phyloP scores from a whole-genome alignment of 2,329 filamentous ascomycete genomes.

The Colletotrichum trifolii region DNA sequence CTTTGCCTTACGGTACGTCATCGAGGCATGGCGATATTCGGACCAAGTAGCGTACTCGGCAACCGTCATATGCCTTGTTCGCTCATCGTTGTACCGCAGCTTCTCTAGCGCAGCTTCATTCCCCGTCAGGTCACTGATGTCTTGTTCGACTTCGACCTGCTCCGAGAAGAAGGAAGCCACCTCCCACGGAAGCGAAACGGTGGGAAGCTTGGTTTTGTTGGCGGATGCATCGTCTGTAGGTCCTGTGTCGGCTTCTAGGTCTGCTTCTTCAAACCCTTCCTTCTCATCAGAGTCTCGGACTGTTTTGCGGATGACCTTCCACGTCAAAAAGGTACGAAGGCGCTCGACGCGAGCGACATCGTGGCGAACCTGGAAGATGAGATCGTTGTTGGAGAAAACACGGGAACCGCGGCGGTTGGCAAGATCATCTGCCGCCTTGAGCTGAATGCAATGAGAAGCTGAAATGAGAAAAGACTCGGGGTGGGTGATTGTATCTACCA shows the following conservation, averaged over 20 bases:
- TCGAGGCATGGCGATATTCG: constrained; percentile 39
- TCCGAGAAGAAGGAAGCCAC: constrained; percentile 31
- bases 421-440: constrained; percentile 36
- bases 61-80: constrained; percentile 37
- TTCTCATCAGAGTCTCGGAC: constrained; percentile 38
- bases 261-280: constrained; percentile 30
- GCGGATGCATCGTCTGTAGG: not conserved
- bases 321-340: constrained; percentile 39
- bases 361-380: constrained; percentile 42
- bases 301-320: constrained; percentile 40
- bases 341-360: constrained; percentile 38
- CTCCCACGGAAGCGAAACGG: constrained; percentile 34
- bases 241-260: not conserved
- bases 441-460: constrained; percentile 20
- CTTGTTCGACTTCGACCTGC: constrained; percentile 26
- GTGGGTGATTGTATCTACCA: constrained; percentile 23
- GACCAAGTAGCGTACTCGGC: constrained; percentile 40
- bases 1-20: constrained; percentile 39
- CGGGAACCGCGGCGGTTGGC: constrained; percentile 39
- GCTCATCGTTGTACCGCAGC: constrained; percentile 34
- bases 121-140: constrained; percentile 10
- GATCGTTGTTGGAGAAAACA: constrained; percentile 39
- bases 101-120: constrained; percentile 35
- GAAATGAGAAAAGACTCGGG: not conserved
- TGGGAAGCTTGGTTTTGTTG: constrained; percentile 21